Evolutionary conservation across 257 asterid genomes (phyloP).

Genomic region (Solanum sejunctum): DNA sequence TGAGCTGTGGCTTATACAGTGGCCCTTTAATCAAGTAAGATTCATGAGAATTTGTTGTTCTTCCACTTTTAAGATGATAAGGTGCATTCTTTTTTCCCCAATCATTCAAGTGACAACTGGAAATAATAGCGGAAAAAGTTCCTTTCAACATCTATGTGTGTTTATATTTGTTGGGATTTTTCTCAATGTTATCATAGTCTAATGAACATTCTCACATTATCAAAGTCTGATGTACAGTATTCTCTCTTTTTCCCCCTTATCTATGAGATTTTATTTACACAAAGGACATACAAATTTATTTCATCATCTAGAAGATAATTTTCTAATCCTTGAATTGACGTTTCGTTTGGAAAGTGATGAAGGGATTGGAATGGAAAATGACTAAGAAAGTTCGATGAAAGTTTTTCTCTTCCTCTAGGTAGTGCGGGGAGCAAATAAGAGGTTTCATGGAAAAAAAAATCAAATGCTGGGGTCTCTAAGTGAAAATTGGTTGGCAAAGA

Average conservation of each 20-base stretch:
- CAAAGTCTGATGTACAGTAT: neutral
- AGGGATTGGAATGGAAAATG: neutral
- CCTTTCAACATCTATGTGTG: neutral
- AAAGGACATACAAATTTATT: neutral
- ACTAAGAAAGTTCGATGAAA: neutral
- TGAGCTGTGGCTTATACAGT: conserved; percentile 69
- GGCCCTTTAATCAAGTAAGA: conserved; percentile 48
- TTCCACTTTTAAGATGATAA: neutral
- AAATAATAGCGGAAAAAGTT: neutral
- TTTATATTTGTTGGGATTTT: neutral
- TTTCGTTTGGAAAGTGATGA: neutral
- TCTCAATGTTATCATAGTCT: neutral
- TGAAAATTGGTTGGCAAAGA: neutral
- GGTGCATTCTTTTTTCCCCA: neutral
- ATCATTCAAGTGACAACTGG: neutral
- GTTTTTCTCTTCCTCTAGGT: too few species aligned
- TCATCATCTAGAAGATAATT: neutral
- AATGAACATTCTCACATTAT: neutral
- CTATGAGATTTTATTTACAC: neutral
- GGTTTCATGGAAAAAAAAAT: neutral
- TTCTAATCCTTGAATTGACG: neutral
- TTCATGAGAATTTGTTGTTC: neutral
- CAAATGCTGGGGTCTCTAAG: neutral
- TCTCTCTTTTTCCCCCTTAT: neutral
- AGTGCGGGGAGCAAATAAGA: neutral